Evolutionary conservation across 352 stramenopile genomes (phyloP), one percentile per base, ranked within the genome.

Genomic region (Chrysophaeum taylorii): DNA sequence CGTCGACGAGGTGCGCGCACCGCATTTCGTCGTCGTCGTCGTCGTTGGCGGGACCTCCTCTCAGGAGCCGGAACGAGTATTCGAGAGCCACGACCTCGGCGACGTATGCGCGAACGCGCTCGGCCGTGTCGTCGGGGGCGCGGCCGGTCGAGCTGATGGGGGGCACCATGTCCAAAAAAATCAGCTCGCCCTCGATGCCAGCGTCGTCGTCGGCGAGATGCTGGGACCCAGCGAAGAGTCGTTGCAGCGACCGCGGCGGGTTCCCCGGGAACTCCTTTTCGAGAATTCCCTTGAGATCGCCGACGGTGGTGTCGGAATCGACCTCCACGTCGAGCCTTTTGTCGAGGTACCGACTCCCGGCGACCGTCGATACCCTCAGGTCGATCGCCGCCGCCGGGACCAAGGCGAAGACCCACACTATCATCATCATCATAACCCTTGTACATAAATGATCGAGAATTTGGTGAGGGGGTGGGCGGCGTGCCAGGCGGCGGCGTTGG

Each of bases 81-180:
- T 66, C 57, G 15, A 66, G 14, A 9, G 57, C 57, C 12, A 45
- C 35, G 2, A 23, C 5, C 57, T 66, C 57, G 14, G 57, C 57
- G 12, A 35, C 57, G 35, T 48, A 66, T 2, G 57, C 57, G 18
- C 23, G 2, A 1, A 66, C 31, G 14, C 57, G 57, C 23, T 66
- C 57, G 23, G 41, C 57, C 1, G 27, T 27, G 57, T 45, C 35
- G 57, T 66, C 57, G 2, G 57, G 57, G 33, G 2, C 57, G 57
- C 33, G 31, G 12, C 33, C 15, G 31, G 15, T 35, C 57, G 18
- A 2, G 15, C 33, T n/a, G 48, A 60, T 25, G 33, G 57, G 57
- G 14, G 57, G 57, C 57, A 66, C 57, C 14, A 66, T 35, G 57
- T 66, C 57, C 31, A 66, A 25, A 2, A 45, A 2, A 18, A 66